Percentiles rank a stretch among this genome's conserved stretches.
phyloP scores from a whole-genome alignment of 495 filamentous ascomycete species.

The Antarctomyces pellizariae region DNA sequence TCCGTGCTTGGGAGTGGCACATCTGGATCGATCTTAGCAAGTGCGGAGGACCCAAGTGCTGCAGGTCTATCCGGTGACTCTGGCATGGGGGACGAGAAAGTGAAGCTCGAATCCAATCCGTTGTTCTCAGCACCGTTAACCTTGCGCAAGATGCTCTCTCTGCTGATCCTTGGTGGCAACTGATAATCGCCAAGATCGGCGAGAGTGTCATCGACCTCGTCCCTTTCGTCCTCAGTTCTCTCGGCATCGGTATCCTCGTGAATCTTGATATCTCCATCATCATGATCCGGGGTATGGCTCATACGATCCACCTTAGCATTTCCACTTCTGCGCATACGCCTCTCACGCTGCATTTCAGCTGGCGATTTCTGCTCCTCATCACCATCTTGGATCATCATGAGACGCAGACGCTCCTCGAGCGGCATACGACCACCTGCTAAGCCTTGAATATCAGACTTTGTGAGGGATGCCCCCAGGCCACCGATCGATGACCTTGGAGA shows the following conservation, averaged over 20 bases:
- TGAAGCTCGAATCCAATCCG: slow-evolving; percentile 34
- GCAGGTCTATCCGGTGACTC: slow-evolving; percentile 26
- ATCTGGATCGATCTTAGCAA: no score
- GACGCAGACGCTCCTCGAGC: slow-evolving; percentile 54
- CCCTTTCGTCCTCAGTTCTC: slow-evolving; percentile 10
- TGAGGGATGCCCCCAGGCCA: slow-evolving; percentile 34
- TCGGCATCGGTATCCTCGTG: no score
- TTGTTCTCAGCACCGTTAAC: slow-evolving; percentile 47
- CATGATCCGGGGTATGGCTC: slow-evolving; percentile 24
- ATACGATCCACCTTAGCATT: slow-evolving; percentile 18
- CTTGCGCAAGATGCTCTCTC: slow-evolving; percentile 78
- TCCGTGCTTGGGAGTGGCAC: slow-evolving; percentile 61
- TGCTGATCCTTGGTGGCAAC: slow-evolving; percentile 57
- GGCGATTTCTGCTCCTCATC: slow-evolving; percentile 25
- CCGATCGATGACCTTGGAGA: no score
- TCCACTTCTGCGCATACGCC: slow-evolving; percentile 31
- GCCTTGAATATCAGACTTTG: slow-evolving; percentile 46
- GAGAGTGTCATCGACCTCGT: slow-evolving; percentile 25
- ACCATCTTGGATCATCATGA: slow-evolving; percentile 64
- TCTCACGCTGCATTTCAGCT: slow-evolving; percentile 34
- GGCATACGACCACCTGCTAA: slow-evolving; percentile 47
- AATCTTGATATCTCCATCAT: slow-evolving; percentile 18
- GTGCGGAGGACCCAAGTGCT: no score
- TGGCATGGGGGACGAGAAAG: slow-evolving; percentile 30
- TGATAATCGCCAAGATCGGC: slow-evolving; percentile 35